Conservation (phyloP, 495 filamentous ascomycete genomes). For the Aspergillus wentii region DNA sequence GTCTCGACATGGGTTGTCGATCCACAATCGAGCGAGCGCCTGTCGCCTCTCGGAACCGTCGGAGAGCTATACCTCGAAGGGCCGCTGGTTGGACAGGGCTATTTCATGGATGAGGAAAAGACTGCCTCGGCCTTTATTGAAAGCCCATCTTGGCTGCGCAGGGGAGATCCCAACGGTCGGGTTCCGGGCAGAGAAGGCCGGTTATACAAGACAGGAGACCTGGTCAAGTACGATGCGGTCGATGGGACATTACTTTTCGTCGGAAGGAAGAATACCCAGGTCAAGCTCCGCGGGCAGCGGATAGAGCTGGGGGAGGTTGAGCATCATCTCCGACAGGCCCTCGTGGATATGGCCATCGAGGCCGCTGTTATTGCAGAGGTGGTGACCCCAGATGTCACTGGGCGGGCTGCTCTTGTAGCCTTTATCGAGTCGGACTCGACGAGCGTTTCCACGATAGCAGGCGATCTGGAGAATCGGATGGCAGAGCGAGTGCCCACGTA, state of each 20-base stretch:
- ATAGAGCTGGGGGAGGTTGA: constrained; percentile 37
- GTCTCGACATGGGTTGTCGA: too few species aligned
- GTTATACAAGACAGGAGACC: constrained; percentile 68
- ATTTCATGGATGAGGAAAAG: constrained; percentile 27
- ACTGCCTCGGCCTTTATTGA: constrained; percentile 42
- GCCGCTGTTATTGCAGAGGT: constrained; percentile 10
- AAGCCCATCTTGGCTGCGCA: constrained; percentile 25
- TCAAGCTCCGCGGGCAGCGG: constrained; percentile 34
- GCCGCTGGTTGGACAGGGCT: constrained; percentile 31
- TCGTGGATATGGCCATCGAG: constrained; percentile 4
- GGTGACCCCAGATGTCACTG: too few species aligned
- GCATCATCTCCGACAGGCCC: constrained; percentile 12
- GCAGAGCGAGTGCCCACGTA: too few species aligned
- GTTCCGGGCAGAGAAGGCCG: too few species aligned
- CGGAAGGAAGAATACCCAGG: constrained; percentile 62
- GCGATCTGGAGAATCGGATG: too few species aligned
- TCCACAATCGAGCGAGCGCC: constrained; percentile 24
- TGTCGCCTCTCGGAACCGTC: constrained; percentile 30
- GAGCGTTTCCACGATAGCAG: too few species aligned
- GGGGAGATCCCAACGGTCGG: constrained; percentile 10
- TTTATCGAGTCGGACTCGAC: too few species aligned
- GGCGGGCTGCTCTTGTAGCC: not conserved
- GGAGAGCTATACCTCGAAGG: constrained; percentile 41
- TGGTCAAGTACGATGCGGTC: constrained; percentile 66
- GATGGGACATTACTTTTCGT: constrained; percentile 65